phyloP scores from a whole-genome alignment of 345 rosid genomes.

The Psidium guajava region DNA sequence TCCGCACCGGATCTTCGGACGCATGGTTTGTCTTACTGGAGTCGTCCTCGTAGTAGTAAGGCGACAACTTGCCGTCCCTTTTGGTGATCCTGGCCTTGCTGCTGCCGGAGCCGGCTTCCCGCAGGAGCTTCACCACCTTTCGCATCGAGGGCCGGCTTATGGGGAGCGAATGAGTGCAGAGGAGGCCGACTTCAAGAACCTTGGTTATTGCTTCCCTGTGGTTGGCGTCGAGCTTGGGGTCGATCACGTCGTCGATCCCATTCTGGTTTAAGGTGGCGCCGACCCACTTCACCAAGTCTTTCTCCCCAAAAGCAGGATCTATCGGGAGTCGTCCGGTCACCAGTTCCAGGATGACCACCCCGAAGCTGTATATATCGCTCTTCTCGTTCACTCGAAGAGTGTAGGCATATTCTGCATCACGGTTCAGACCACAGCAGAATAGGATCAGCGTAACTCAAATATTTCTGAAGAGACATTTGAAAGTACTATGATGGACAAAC shows the following conservation, averaged over 20 bases:
- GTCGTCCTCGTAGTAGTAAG: slow-evolving; percentile 47
- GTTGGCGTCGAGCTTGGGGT: slow-evolving; percentile 38
- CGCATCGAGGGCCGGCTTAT: slow-evolving; percentile 84
- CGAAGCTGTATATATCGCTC: slow-evolving; percentile 90
- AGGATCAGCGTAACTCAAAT: neutral
- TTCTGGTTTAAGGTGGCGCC: slow-evolving; percentile 36
- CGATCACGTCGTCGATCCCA: slow-evolving; percentile 44
- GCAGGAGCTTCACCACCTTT: slow-evolving; percentile 79
- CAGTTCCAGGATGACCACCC: slow-evolving; percentile 74
- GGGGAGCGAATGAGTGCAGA: slow-evolving; percentile 68
- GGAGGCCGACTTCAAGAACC: slow-evolving; percentile 63
- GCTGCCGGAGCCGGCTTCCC: slow-evolving; percentile 29
- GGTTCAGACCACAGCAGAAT: neutral
- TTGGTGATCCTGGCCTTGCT: slow-evolving; percentile 12
- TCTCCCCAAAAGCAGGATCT: slow-evolving; percentile 72
- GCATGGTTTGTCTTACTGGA: neutral
- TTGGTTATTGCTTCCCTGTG: slow-evolving; percentile 47
- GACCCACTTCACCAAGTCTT: slow-evolving; percentile 74
- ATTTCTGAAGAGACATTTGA: neutral
- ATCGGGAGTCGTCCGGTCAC: slow-evolving; percentile 64
- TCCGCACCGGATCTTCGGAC: neutral
- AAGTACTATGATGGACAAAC: neutral
- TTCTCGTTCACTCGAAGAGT: slow-evolving; percentile 87
- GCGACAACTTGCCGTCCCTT: slow-evolving; percentile 57
- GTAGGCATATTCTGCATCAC: slow-evolving; percentile 60